Base-by-base conservation (phyloP, 805 yeast genomes). In the Candida chilensis region DNA sequence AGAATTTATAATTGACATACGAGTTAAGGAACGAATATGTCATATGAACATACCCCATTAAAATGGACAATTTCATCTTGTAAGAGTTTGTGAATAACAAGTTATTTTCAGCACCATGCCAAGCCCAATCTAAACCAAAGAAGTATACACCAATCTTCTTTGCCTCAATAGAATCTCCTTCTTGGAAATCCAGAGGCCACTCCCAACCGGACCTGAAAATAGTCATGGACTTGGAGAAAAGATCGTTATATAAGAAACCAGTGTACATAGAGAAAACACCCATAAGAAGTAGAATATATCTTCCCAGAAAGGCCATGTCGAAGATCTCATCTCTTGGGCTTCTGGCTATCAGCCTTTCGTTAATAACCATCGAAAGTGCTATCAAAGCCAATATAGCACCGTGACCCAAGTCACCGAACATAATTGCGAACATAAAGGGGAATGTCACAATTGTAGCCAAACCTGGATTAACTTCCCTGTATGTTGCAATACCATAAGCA, bases 321-420 rank as follows among this genome's bases (percentile, higher is more conserved):
- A 76, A 76, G 17, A 80, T 78, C 53, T 80, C 88, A 47, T 75
- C 87, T 43, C 78, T 67, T 38, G 72, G 72, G 70, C 74, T 68
- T 16, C 56, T 55, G 16, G 62, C 71, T 31, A 78, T 60, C 24
- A 52, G 50, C 32, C 50, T 52, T 48, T 80, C 87, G 36, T 73
- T 71, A 26, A 63, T 44, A 7, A 79, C 79, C 35, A 80, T 51
- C 4, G 57, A 47, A 13, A 64, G 37, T 9, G 82, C 82, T 14
- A 73, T 78, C 39, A 76, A 48, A 18, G 70, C 50, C 45, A 80
- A 57, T 32, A 80, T 58, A 33, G 75, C 54, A n/a, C 88, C 88
- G 47, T 80, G 88, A 8, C 88, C 88, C 38, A 79, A 57, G 56
- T 80, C 88, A 56, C 88, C 88, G 57, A 80, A 80, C 88, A 80